Evolutionary conservation across 208 protist genomes (phyloP).

Genomic region (Entamoeba dispar): DNA sequence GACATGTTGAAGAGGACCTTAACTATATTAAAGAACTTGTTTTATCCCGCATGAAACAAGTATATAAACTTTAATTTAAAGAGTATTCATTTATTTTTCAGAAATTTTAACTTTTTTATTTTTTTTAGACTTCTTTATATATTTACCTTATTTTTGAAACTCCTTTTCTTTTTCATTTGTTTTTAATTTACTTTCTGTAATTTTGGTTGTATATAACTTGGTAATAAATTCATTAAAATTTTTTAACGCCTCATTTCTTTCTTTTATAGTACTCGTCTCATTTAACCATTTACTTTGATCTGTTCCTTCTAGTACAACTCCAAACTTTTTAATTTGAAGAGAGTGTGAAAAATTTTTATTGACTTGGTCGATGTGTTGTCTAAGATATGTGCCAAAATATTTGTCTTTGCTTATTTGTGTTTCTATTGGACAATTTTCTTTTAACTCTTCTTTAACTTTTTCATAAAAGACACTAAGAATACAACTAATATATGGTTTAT

Average conservation of each 20-base stretch:
- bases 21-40: not conserved
- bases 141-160: not conserved
- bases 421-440: not conserved
- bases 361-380: not conserved
- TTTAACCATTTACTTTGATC: not conserved
- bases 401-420: not conserved
- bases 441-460: not conserved
- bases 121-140: not conserved
- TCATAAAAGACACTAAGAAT: not conserved
- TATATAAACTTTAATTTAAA: no score
- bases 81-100: not conserved
- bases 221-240: not conserved
- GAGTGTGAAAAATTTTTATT: not conserved
- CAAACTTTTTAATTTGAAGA: not conserved
- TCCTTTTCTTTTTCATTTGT: not conserved
- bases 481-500: not conserved
- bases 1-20: not conserved
- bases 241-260: not conserved
- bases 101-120: not conserved
- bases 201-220: not conserved
- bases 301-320: not conserved
- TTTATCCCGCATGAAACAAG: not conserved
- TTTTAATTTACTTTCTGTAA: not conserved
- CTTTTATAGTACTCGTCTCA: not conserved
- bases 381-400: not conserved